A percentile compares a stretch with the other conserved stretches of the same genome.
phyloP scores from a whole-genome alignment of 2,329 filamentous ascomycete species.

The Neofusicoccum umdonicola region DNA sequence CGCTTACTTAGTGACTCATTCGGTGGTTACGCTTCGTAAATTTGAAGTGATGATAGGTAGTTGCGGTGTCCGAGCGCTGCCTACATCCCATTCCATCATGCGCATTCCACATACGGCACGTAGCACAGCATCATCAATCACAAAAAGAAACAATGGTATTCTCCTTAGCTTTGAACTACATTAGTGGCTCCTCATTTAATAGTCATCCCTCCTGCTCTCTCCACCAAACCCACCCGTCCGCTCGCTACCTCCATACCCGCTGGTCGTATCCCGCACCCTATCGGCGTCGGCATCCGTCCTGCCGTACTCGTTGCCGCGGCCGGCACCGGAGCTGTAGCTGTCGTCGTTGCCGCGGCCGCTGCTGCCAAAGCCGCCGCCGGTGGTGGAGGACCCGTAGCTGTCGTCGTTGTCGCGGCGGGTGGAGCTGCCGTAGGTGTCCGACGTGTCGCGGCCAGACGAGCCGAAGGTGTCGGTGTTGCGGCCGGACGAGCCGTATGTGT shows the following conservation, averaged over 20 bases:
- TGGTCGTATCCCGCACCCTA: neutral
- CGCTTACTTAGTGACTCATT: too few relatives aligned
- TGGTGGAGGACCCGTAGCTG: too few relatives aligned
- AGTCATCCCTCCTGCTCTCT: neutral
- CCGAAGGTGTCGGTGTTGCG: neutral
- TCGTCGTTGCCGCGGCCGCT: neutral
- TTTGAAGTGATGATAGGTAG: too few relatives aligned
- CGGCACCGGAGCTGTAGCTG: neutral
- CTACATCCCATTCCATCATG: too few relatives aligned
- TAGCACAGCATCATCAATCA: too few relatives aligned
- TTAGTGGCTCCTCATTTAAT: neutral
- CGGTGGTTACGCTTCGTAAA: too few relatives aligned
- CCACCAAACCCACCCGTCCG: neutral
- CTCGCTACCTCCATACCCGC: neutral
- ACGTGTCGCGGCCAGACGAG: neutral
- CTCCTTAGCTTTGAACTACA: too few relatives aligned
- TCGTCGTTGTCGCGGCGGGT: neutral
- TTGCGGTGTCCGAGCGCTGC: too few relatives aligned
- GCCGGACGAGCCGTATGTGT: neutral
- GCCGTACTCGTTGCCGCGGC: neutral
- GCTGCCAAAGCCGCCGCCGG: neutral
- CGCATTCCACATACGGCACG: too few relatives aligned
- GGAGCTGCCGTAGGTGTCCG: neutral
- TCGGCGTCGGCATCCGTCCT: neutral
- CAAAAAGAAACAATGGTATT: too few relatives aligned